These are phyloP conservation scores for Tetrahymena malaccensis DNA, from an alignment of 73 alveolate genomes.

Conservation along the genomic window DNA sequence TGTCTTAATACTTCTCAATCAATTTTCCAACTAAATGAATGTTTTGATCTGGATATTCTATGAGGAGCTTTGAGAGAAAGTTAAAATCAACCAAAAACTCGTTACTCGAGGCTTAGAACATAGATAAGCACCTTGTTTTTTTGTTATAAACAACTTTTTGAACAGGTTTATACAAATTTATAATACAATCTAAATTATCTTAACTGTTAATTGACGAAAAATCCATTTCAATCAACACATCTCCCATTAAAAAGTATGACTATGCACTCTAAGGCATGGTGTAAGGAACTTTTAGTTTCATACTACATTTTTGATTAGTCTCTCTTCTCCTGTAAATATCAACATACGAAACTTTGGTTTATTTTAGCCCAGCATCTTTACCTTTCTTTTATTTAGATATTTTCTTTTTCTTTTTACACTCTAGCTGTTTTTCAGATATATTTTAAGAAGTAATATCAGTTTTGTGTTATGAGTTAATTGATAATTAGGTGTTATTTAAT, in stretches of 20 bases:
- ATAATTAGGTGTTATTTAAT: not conserved
- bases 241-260: not conserved
- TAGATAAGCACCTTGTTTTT: not conserved
- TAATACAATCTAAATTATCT: not conserved
- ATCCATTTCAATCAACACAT: not conserved
- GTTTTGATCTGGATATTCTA: not conserved
- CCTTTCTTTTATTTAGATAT: not conserved
- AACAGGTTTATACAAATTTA: not conserved
- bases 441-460: not conserved
- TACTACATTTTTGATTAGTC: not conserved
- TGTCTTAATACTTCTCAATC: not conserved
- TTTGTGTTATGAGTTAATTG: not conserved
- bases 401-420: not conserved
- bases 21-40: not conserved
- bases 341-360: not conserved
- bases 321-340: not conserved
- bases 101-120: not conserved
- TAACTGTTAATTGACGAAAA: not conserved
- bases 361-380: not conserved
- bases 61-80: not conserved
- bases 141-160: not conserved
- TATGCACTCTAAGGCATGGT: not conserved
- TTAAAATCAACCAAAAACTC: not conserved
- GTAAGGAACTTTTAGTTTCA: not conserved
- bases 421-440: not conserved